These are phyloP conservation scores for Chamaenerion angustifolium DNA, from an alignment of 345 rosid genomes.

Conservation along the genomic window DNA sequence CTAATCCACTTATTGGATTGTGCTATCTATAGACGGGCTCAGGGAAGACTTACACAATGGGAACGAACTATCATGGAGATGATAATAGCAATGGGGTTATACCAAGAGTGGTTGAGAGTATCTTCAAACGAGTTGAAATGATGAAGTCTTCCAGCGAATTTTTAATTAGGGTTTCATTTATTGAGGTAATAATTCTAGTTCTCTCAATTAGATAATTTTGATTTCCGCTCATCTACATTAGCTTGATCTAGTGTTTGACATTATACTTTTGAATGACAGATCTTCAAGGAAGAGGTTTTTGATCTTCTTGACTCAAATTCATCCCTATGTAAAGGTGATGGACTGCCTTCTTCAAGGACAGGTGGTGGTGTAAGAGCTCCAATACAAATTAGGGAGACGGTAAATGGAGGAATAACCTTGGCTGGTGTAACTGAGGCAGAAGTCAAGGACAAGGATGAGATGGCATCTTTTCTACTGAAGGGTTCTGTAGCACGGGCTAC, in stretches of 20 bases:
- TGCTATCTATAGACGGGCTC: slow-evolving; percentile 59
- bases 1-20: background rate
- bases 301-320: slow-evolving; percentile 73
- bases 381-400: slow-evolving; percentile 83
- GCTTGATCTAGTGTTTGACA: no score
- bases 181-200: slow-evolving; percentile 41
- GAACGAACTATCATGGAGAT: slow-evolving; percentile 69
- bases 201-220: background rate
- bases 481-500: slow-evolving; percentile 91
- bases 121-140: slow-evolving; percentile 40
- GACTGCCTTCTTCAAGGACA: slow-evolving; percentile 22
- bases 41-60: slow-evolving; percentile 94
- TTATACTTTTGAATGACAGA: slow-evolving; percentile 23
- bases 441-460: slow-evolving; percentile 78
- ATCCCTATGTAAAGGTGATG: slow-evolving; percentile 32
- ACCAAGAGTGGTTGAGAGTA: slow-evolving; percentile 75
- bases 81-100: slow-evolving; percentile 48
- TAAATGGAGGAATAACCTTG: slow-evolving; percentile 82
- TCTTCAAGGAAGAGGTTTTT: slow-evolving; percentile 91
- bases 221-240: background rate
- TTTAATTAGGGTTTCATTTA: slow-evolving; percentile 78
- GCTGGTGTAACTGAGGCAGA: slow-evolving; percentile 92
- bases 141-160: slow-evolving; percentile 39
- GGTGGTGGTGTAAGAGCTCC: slow-evolving; percentile 49
- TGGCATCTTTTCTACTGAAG: slow-evolving; percentile 54